phyloP scores from a whole-genome alignment of 1,284 basidiomycete genomes.

The Exobasidium rhododendri region DNA sequence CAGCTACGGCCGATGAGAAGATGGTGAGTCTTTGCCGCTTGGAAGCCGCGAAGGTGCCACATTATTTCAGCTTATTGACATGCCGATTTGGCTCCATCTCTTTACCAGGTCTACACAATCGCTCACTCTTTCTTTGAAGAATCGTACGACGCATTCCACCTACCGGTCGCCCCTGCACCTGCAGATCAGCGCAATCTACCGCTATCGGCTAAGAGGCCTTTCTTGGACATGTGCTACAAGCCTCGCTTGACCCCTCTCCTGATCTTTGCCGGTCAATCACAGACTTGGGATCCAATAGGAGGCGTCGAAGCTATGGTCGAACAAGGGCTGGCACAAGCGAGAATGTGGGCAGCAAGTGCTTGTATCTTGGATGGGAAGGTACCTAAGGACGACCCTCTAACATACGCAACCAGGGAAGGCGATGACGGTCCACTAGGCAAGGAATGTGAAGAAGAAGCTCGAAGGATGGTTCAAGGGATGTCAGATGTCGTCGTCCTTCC shows the following conservation, averaged over 20 bases:
- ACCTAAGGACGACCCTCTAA: conserved; percentile 25
- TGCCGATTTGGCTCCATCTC: no score
- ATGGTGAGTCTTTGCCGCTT: no score
- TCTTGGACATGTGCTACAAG: conserved; percentile 56
- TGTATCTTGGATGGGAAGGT: conserved; percentile 22
- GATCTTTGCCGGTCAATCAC: conserved; percentile 24
- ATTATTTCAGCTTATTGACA: no score
- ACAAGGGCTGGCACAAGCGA: conserved; percentile 54
- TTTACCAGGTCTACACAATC: conserved; percentile 22
- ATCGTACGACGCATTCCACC: conserved; percentile 18
- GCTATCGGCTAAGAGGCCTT: conserved; percentile 35
- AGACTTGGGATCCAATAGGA: conserved; percentile 42
- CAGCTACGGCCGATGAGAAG: conserved; percentile 43
- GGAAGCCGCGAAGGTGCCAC: no score
- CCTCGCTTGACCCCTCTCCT: conserved; percentile 52
- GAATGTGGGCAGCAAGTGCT: conserved; percentile 45
- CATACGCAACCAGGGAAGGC: conserved; percentile 25
- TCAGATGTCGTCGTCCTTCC: conserved; percentile 58
- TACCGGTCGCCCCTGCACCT: not conserved
- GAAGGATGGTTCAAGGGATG: conserved; percentile 17
- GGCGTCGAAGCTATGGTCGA: conserved; percentile 56
- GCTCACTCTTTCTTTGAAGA: conserved; percentile 36
- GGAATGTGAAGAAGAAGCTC: conserved; percentile 26
- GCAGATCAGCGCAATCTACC: conserved; percentile 18
- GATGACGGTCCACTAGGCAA: conserved; percentile 30